These are phyloP conservation scores for Nymphaea thermarum DNA, from an alignment of 164 flowering plant genomes.

Conservation along the genomic window DNA sequence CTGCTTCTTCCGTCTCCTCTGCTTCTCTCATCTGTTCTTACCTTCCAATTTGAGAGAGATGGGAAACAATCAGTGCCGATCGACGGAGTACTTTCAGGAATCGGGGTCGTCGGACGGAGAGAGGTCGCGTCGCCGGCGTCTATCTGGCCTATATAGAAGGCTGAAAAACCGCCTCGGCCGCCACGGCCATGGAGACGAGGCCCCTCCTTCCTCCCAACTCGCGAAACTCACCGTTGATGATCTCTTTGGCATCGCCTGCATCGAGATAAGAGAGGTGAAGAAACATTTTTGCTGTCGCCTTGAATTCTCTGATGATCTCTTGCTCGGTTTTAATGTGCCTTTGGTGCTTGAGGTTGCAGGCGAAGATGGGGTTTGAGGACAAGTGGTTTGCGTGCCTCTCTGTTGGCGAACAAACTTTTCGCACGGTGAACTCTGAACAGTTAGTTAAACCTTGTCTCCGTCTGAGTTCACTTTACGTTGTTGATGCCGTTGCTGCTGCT, in stretches of 20 bases:
- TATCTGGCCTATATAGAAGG: too few species aligned
- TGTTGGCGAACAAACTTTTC: constrained; percentile 79
- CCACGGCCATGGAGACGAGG: constrained; percentile 2
- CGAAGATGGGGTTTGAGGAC: constrained; percentile 90
- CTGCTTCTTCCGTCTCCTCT: too few species aligned
- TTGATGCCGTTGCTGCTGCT: too few species aligned
- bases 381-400: constrained; percentile 86
- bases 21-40: too few species aligned
- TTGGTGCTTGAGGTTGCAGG: constrained; percentile 24
- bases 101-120: too few species aligned
- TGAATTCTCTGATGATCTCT: background rate
- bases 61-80: too few species aligned
- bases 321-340: background rate
- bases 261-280: constrained; percentile 16
- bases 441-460: constrained; percentile 3
- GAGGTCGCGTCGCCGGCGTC: constrained; percentile 2
- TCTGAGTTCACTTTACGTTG: too few species aligned
- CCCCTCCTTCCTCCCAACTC: constrained; percentile 5
- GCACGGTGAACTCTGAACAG: constrained; percentile 59
- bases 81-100: too few species aligned
- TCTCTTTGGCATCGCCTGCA: constrained; percentile 64
- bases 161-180: constrained; percentile 7
- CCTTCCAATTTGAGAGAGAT: too few species aligned
- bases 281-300: too few species aligned
- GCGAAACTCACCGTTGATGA: constrained; percentile 28